These are phyloP conservation scores for Nelumbo lutea DNA, from an alignment of 164 flowering plant genomes.

Conservation along the genomic window DNA sequence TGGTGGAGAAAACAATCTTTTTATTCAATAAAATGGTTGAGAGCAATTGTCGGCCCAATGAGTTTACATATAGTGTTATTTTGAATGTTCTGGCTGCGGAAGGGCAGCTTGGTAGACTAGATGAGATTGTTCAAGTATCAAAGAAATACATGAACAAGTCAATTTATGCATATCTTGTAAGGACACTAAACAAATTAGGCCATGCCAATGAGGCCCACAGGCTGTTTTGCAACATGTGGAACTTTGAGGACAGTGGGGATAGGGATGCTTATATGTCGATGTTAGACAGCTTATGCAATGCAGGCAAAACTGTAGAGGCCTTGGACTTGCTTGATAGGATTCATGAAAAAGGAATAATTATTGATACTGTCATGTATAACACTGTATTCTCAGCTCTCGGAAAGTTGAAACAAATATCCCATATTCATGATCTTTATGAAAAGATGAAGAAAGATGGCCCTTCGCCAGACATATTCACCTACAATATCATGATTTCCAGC, in stretches of 20 bases:
- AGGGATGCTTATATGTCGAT: conserved; percentile 74
- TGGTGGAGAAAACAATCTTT: conserved; percentile 63
- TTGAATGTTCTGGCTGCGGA: conserved; percentile 53
- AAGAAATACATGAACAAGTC: conserved; percentile 60
- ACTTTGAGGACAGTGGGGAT: conserved; percentile 67
- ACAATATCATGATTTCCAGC: conserved; percentile 79
- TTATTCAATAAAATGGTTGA: conserved; percentile 79
- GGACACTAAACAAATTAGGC: conserved; percentile 67
- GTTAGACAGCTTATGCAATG: conserved; percentile 74
- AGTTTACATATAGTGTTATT: conserved; percentile 74
- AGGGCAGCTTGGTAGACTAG: conserved; percentile 67
- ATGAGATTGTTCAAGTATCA: conserved; percentile 65
- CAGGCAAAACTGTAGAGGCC: conserved; percentile 69
- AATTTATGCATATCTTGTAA: conserved; percentile 72
- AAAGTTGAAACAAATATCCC: conserved; percentile 57
- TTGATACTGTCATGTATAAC: conserved; percentile 78
- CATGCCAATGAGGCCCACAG: conserved; percentile 91
- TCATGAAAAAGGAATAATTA: conserved; percentile 65
- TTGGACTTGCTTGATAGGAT: conserved; percentile 65
- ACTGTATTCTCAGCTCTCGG: conserved; percentile 77
- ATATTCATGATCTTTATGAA: conserved; percentile 62
- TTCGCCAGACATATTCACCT: conserved; percentile 76
- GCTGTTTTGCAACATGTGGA: conserved; percentile 94
- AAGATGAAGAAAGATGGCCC: conserved; percentile 81
- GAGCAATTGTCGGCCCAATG: conserved; percentile 76